Conservation (phyloP, 352 stramenopile genomes). For the Bremia lactucae region DNA sequence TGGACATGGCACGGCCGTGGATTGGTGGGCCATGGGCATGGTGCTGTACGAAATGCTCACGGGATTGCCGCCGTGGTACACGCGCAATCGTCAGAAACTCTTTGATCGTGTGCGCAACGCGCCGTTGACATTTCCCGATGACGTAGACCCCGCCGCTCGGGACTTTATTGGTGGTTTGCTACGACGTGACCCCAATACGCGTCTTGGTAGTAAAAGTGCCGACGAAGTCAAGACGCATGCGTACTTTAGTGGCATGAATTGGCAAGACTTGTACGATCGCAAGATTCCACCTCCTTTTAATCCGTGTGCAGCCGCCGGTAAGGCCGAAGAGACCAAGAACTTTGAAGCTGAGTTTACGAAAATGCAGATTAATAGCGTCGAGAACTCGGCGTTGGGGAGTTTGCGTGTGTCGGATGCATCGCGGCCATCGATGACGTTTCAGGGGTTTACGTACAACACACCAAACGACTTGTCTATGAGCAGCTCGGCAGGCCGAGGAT, state of each 20-base stretch:
- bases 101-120: constrained; percentile 85
- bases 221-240: constrained; percentile 81
- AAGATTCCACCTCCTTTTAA: constrained; percentile 82
- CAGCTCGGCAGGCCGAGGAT: constrained; percentile 46
- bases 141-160: constrained; percentile 55
- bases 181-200: constrained; percentile 68
- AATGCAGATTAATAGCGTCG: constrained; percentile 83
- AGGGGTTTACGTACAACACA: constrained; percentile 86
- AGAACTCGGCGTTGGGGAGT: constrained; percentile 50
- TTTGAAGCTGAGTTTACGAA: constrained; percentile 87
- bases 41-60: constrained; percentile 93
- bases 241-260: constrained; percentile 78
- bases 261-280: constrained; percentile 72
- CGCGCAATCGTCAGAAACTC: constrained; percentile 87
- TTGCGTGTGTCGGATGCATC: constrained; percentile 67
- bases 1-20: constrained; percentile 84
- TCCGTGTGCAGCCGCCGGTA: constrained; percentile 51
- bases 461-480: constrained; percentile 80
- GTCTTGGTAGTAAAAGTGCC: constrained; percentile 60
- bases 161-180: constrained; percentile 80
- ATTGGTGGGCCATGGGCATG: constrained; percentile 90
- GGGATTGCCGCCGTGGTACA: constrained; percentile 88
- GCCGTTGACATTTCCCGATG: constrained; percentile 82
- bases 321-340: constrained; percentile 77
- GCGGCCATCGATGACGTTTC: constrained; percentile 80